Percentiles rank a stretch among this genome's conserved stretches.
phyloP scores from a whole-genome alignment of 169 alveolate genomes.

The Amoebophrya sp. region DNA sequence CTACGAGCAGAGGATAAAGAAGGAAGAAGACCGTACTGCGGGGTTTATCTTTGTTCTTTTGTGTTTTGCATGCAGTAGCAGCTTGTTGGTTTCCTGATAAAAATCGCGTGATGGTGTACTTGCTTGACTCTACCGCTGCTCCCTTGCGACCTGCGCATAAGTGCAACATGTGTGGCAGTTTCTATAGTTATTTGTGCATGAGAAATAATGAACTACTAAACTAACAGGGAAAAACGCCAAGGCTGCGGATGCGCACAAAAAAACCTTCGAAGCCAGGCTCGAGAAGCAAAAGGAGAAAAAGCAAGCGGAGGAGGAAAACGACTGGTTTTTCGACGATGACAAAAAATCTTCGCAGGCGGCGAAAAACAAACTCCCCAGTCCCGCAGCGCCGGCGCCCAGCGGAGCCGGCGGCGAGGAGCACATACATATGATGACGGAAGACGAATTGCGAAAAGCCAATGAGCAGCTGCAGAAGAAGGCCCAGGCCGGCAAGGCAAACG shows the following conservation, averaged over 20 bases:
- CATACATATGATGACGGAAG: neutral
- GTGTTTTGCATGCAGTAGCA: neutral
- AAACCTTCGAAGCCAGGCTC: neutral
- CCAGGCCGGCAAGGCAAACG: neutral
- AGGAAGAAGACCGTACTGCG: neutral
- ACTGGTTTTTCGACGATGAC: conserved; percentile 6
- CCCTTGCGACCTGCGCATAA: too few relatives aligned
- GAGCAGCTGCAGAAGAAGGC: neutral
- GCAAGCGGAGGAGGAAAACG: neutral
- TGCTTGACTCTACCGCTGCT: too few relatives aligned
- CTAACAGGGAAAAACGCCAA: neutral
- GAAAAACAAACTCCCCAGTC: too few relatives aligned
- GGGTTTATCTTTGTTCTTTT: too few relatives aligned
- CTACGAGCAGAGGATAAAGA: neutral
- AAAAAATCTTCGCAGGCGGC: too few relatives aligned
- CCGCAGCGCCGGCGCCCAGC: too few relatives aligned
- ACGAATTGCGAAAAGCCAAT: neutral
- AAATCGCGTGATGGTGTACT: too few relatives aligned
- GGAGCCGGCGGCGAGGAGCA: neutral
- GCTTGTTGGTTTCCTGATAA: neutral
- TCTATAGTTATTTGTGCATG: too few relatives aligned
- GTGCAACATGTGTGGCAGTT: too few relatives aligned
- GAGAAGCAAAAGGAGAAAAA: neutral
- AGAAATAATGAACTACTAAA: too few relatives aligned
- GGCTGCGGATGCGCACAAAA: neutral